Evolutionary conservation across 1,284 basidiomycete species (phyloP).

Genomic region (Uromyces viciae-fabae): DNA sequence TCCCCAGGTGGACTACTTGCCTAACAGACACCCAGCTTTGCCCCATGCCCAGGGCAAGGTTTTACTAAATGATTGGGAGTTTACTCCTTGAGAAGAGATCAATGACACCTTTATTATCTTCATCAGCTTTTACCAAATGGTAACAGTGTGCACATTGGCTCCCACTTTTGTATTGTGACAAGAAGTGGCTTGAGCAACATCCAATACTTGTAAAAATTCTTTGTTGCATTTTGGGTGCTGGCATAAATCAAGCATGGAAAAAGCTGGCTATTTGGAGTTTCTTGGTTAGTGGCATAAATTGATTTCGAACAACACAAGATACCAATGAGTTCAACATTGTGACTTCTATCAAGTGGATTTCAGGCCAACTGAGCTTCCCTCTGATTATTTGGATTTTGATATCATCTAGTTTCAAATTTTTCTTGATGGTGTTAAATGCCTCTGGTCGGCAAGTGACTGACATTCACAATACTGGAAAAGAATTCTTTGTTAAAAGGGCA

Average conservation of each 20-base stretch:
- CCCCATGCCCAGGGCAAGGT: background rate
- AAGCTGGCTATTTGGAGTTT: background rate
- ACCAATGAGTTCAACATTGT: background rate
- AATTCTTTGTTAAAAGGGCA: no score
- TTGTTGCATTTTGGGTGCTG: background rate
- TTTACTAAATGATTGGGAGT: background rate
- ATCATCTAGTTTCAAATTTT: background rate
- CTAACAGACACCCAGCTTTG: background rate
- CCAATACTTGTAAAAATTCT: background rate
- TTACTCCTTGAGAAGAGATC: background rate
- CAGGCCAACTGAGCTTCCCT: background rate
- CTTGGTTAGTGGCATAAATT: background rate
- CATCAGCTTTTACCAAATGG: background rate
- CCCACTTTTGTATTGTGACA: background rate
- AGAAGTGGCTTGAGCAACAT: background rate
- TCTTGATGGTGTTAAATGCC: background rate
- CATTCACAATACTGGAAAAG: background rate
- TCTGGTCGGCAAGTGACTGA: background rate
- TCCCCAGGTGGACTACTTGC: background rate
- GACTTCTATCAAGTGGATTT: background rate
- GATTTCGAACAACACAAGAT: background rate
- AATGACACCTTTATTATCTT: background rate
- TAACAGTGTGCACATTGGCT: background rate
- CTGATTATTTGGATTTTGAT: background rate
- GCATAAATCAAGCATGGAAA: background rate